Evolutionary conservation across 2,329 filamentous ascomycete species (phyloP), one percentile per base, ranked within the genome.

Genomic region (Rhinocladiella similis): DNA sequence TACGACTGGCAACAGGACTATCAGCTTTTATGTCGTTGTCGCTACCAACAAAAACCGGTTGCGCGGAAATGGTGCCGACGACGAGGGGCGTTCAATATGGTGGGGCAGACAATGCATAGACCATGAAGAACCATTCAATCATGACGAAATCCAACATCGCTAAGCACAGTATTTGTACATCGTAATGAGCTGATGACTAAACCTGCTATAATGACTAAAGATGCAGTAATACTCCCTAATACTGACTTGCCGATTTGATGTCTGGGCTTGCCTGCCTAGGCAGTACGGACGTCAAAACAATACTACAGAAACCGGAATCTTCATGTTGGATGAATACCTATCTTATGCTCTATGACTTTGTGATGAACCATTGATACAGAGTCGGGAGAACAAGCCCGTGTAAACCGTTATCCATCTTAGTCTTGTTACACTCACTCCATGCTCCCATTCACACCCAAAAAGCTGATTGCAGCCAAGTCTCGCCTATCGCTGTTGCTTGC

Each of bases 181-280:
- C 43, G 12, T 20, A 38, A 41, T n/a, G 16, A 18, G 16, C 41
- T n/a, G 46, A 38, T 57, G 55, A 57, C 55, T 46, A 57, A 57
- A 39, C 29, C 29, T 18, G n/a, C 22, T 7, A 35, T 53, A 29
- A 47, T 58, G 56, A 58, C 56, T 58, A 58, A 58, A 54, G 47
- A 58, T 58, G 50, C 51, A 16, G 56, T 58, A 54, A 58, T 27
- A 46, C n/a, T 33, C n/a, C 3, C 25, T 27, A 27, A n/a, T n/a
- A n/a, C n/a, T n/a, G 36, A 41, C 35, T 38, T 38, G 35, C 35
- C 35, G 4, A 38, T 38, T 38, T 38, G 35, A 14, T n/a, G n/a
- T n/a, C n/a, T n/a, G n/a, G n/a, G n/a, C n/a, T n/a, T n/a, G 25
- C 25, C 25, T 27, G 7, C 7, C 25, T 27, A n/a, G 35, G 35